phyloP scores from a whole-genome alignment of 495 filamentous ascomycete species.

The Schizothecium vesticola region DNA sequence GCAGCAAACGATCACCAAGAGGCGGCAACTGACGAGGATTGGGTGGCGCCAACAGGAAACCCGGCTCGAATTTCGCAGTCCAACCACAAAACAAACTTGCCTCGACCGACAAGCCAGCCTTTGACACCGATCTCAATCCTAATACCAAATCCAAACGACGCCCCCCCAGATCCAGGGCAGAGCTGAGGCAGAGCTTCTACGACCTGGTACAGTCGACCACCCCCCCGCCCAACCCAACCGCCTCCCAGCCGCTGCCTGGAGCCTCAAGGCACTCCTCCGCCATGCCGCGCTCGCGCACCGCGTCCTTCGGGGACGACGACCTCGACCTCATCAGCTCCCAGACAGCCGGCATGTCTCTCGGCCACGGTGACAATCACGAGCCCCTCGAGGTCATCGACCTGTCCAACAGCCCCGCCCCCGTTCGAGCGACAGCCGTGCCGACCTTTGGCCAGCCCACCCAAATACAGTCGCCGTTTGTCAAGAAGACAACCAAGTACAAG shows the following conservation, averaged over 20 bases:
- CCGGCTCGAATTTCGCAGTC: constrained; percentile 29
- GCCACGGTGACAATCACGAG: constrained; percentile 11
- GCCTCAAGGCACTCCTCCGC: not conserved
- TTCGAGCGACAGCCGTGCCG: constrained; percentile 18
- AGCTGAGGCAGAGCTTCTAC: constrained; percentile 26
- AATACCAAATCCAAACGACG: not conserved
- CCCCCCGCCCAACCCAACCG: not conserved
- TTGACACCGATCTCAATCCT: not conserved
- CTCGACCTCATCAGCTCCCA: constrained; percentile 32
- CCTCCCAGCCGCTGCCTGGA: not conserved
- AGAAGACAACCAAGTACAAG: constrained; percentile 3
- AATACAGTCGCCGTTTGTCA: constrained; percentile 17
- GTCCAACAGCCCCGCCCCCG: constrained; percentile 20
- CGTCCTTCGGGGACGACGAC: constrained; percentile 34
- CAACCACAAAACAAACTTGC: constrained; percentile 33
- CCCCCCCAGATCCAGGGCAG: constrained; percentile 10
- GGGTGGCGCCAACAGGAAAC: constrained; percentile 27
- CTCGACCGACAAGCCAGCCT: constrained; percentile 22
- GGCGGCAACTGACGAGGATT: constrained; percentile 10
- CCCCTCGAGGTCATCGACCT: constrained; percentile 22
- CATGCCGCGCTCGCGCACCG: constrained; percentile 21
- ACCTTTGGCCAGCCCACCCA: constrained; percentile 31
- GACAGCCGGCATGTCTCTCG: constrained; percentile 29
- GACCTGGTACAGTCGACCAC: constrained; percentile 22
- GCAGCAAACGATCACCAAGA: not conserved